Base-by-base conservation (phyloP, 2,329 filamentous ascomycete species). In the Fusarium decemcellulare region DNA sequence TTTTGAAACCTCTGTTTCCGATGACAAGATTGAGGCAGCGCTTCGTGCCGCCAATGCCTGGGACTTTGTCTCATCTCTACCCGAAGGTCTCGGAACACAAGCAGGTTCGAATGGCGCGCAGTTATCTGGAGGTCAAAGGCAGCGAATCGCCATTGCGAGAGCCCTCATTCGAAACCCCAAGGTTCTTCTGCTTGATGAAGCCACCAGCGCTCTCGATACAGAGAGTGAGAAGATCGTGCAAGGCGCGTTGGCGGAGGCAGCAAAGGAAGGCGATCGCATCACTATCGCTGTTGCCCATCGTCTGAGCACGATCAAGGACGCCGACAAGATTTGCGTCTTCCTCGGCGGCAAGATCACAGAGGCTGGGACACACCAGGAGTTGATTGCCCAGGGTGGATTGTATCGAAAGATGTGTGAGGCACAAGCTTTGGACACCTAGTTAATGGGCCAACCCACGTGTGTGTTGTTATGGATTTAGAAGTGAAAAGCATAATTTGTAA, bases 231-330 rank as follows among this genome's bases (percentile, higher is more conserved):
- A 72, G 60, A 72, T 77, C 10, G 73, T 98, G 63, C 97, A 98
- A 78, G 89, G 92, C 70, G 95, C 95, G 2, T 85, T 98, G 6
- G 88, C 88, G 3, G 90, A 88, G 72, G 90, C 89, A 40, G 86
- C 98, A 27, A 90, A 97, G 43, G 86, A 88, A 68, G 93, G 93
- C 36, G 92, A 74, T 43, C 72, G 73, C 14, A 74, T 73, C 40
- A 75, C 73, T 6, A 63, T 75, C 44, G 73, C 73, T 91, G 97
- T 98, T 74, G 95, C 95, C 1, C 95, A 98, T 81, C 90, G 95
- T 43, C 86, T 98, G 6, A 96, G 92, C 6, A 98, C 95, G 0
- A 97, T 98, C 80, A 97, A 97, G 80, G 84, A 90, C 58, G 87
- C 87, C 0, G 86, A 91, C 73, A 77, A 83, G 6, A 91, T 91